Conservation (phyloP, 352 stramenopile genomes). For the Pythium dissotocum region DNA sequence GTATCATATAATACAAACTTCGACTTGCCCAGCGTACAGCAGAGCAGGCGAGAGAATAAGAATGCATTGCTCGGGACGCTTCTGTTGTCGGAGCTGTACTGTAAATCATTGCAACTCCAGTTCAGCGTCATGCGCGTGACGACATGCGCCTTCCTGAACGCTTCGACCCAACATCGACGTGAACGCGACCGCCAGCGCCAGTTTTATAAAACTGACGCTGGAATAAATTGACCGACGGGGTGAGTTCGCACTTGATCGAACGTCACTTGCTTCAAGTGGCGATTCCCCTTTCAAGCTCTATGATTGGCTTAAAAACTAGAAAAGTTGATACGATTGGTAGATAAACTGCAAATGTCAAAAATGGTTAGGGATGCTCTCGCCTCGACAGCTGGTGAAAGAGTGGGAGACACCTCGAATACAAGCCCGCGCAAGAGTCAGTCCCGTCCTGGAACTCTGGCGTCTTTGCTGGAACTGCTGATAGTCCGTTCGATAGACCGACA, state of each 20-base stretch:
- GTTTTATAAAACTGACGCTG: no score
- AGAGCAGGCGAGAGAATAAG: no score
- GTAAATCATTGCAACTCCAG: not conserved
- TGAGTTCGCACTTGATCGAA: not conserved
- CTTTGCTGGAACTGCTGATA: not conserved
- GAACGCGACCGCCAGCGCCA: not conserved
- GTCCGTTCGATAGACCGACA: not conserved
- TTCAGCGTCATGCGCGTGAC: not conserved
- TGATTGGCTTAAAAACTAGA: not conserved
- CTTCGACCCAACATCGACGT: not conserved
- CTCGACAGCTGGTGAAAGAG: constrained; percentile 1
- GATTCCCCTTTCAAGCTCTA: not conserved
- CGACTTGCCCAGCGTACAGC: no score
- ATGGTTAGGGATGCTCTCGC: not conserved
- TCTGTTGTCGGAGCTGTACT: no score
- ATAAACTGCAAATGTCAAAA: not conserved
- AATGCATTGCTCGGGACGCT: no score
- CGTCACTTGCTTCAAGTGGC: not conserved
- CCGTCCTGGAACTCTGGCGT: not conserved
- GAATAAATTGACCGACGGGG: not conserved
- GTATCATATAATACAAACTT: no score
- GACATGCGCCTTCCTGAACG: not conserved
- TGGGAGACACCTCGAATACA: constrained; percentile 11
- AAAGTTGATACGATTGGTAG: not conserved
- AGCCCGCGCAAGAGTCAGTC: constrained; percentile 20